Conservation (phyloP, 352 stramenopile genomes). For the Salisapilia sapeloensis region DNA sequence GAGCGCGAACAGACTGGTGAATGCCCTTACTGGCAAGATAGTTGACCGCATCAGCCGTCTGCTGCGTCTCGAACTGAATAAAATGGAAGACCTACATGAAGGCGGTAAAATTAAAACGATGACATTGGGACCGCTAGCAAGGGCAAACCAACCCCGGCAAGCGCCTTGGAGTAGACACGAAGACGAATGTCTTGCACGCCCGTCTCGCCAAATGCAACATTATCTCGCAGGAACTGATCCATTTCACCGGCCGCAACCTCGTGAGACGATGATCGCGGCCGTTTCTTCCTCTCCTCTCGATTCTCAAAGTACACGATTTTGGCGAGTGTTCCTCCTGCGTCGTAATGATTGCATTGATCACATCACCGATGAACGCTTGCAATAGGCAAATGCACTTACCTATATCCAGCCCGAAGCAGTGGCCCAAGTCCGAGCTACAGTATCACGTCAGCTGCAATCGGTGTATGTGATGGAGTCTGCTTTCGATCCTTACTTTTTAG, state of each 20-base stretch:
- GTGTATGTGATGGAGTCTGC: neutral
- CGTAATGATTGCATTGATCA: conserved; percentile 3
- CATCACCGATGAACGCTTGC: neutral
- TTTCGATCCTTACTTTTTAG: conserved; percentile 34
- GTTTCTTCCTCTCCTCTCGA: conserved; percentile 18
- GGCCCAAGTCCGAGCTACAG: conserved; percentile 59
- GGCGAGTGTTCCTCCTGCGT: conserved; percentile 81
- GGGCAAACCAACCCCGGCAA: conserved; percentile 64
- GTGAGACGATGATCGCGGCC: conserved; percentile 50
- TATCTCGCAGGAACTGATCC: conserved; percentile 71
- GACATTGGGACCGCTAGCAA: neutral
- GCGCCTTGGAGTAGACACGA: conserved; percentile 60
- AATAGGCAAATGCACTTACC: conserved; percentile 9
- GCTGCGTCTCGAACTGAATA: conserved; percentile 68
- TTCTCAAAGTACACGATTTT: conserved; percentile 95
- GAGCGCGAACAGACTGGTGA: conserved; percentile 58
- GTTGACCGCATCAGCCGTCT: conserved; percentile 56
- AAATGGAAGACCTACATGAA: conserved; percentile 89
- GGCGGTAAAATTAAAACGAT: too few relatives aligned
- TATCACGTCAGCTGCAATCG: neutral
- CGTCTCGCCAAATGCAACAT: conserved; percentile 57
- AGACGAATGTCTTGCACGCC: conserved; percentile 84
- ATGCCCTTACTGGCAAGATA: conserved; percentile 62
- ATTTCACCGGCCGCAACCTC: conserved; percentile 69
- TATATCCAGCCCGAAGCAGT: conserved; percentile 76